Evolutionary conservation across 164 flowering plant genomes (phyloP).

Genomic region (Nymphaea thermarum): DNA sequence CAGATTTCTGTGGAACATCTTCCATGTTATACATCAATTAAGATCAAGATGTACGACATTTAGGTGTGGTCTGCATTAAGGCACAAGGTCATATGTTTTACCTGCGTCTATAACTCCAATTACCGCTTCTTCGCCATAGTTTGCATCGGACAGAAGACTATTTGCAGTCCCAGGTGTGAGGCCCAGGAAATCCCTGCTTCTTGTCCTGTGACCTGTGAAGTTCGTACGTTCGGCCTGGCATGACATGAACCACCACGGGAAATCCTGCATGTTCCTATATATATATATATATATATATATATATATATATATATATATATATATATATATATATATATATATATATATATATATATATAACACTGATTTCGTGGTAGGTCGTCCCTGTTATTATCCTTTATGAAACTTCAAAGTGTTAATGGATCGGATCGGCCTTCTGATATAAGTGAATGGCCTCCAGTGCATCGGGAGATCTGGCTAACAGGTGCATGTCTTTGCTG

Average conservation of each 20-base stretch:
- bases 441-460: no score
- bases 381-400: no score
- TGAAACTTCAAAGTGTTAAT: no score
- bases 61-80: neutral
- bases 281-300: no score
- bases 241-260: constrained; percentile 30
- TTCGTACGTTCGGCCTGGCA: constrained; percentile 19
- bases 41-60: neutral
- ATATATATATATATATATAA: no score
- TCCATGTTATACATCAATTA: no score
- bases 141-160: constrained; percentile 13
- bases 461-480: no score
- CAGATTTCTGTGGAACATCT: neutral
- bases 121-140: constrained; percentile 29
- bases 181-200: constrained; percentile 49
- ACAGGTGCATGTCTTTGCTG: no score
- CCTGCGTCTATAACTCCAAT: constrained; percentile 46
- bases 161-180: constrained; percentile 13
- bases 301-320: no score
- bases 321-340: no score
- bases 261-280: constrained; percentile 12
- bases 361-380: no score
- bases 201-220: constrained; percentile 40
- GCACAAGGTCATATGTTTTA: constrained; percentile 1
- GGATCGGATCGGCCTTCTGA: no score